Evolutionary conservation across 2,329 filamentous ascomycete genomes (phyloP), one percentile per base, ranked within the genome.

Genomic region (Elsinoe perseae): DNA sequence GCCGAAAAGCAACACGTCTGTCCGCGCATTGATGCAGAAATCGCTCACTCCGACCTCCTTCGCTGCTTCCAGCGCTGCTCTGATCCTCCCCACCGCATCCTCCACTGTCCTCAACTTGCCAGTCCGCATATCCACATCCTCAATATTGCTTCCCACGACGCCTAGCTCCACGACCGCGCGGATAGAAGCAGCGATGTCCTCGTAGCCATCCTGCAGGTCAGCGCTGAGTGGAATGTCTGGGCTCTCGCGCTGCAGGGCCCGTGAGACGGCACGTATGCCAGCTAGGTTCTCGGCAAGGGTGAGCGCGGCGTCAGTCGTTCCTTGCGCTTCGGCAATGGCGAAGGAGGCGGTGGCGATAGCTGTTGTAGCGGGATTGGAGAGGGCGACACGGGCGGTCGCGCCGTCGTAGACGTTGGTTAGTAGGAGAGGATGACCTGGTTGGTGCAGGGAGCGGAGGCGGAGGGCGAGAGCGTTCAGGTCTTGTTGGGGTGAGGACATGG

Each of bases 201-300:
- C 77, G 59, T 83, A 85, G 0, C 81, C 82, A 61, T 85, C 81
- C 65, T 84, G 80, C 2, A 84, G 64, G 62, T 85, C 82, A 4
- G 77, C 78, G 0, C 77, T 79, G 0, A 85, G 65, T 0, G 80
- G 79, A 1, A 79, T 68, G 4, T 70, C 67, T 34, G 71, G 67
- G 10, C 68, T 62, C 9, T 64, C 64, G 10, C 73, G 73, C 3
- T 77, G 65, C 1, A 69, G 66, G 0, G 75, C 74, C 5, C 43
- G 43, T 12, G 12, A 6, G 56, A 84, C 73, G 9, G 66, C 66
- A 3, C 65, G 60, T 32, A 80, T 70, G 9, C 74, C 74, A 1
- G 69, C 66, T 30, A 84, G 68, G 60, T 83, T 83, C 32, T 74
- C 70, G 2, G 77, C 68, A 12, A 78, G 69, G 0, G 73, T 75